Conservation (phyloP, 139 green algal species). For the Chara braunii region DNA sequence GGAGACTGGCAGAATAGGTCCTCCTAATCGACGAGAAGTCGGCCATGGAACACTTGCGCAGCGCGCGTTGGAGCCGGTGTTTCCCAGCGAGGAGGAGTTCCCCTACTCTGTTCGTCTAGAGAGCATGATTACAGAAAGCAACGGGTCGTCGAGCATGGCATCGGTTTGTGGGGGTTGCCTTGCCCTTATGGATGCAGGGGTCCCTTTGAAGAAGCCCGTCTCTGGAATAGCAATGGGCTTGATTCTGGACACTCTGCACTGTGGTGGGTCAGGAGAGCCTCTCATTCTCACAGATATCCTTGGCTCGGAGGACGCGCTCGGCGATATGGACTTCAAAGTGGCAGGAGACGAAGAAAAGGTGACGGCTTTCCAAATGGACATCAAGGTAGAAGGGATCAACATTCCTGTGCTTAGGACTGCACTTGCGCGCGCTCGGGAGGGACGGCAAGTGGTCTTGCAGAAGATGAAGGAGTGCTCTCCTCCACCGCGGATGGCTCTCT, state of each 20-base stretch:
- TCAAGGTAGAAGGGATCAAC: constrained; percentile 64
- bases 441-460: background rate
- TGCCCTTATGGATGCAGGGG: constrained; percentile 85
- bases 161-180: constrained; percentile 91
- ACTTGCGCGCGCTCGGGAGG: constrained; percentile 52
- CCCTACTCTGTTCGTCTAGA: constrained; percentile 85
- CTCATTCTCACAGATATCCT: constrained; percentile 91
- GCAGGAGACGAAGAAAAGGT: constrained; percentile 52
- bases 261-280: constrained; percentile 50
- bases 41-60: constrained; percentile 85
- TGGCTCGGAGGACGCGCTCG: constrained; percentile 84
- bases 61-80: constrained; percentile 64
- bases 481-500: background rate
- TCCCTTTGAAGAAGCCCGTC: constrained; percentile 75
- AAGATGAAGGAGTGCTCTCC: constrained; percentile 19
- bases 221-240: constrained; percentile 97
- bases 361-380: constrained; percentile 81
- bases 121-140: constrained; percentile 92
- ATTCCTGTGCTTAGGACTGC: constrained; percentile 44
- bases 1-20: constrained; percentile 69
- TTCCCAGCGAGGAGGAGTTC: constrained; percentile 63
- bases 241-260: constrained; percentile 55
- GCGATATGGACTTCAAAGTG: constrained; percentile 98
- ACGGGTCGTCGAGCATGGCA: constrained; percentile 90
- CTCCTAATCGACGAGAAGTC: constrained; percentile 68